Conservation (phyloP, 352 stramenopile genomes). For the Phytophthora tubulina region DNA sequence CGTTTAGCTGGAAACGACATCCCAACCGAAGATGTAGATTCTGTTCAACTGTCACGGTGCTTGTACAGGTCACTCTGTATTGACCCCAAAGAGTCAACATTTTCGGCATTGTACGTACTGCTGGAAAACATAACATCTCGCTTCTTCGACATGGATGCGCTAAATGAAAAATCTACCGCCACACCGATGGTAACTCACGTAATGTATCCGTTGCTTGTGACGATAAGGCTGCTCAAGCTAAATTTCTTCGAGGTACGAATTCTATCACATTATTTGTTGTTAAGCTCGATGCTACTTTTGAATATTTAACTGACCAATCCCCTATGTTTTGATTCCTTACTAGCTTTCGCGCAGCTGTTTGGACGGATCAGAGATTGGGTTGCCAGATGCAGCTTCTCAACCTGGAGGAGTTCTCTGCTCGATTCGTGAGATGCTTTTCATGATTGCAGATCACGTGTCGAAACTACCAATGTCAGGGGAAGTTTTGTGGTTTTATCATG, state of each 20-base stretch:
- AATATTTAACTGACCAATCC: neutral
- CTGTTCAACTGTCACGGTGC: constrained; percentile 84
- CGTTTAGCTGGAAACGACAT: constrained; percentile 80
- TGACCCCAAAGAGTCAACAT: constrained; percentile 79
- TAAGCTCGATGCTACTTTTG: neutral
- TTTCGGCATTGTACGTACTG: constrained; percentile 67
- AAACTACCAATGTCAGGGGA: constrained; percentile 45
- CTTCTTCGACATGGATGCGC: constrained; percentile 36
- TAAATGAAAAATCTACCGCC: constrained; percentile 26
- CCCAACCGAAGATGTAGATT: constrained; percentile 75
- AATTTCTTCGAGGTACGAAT: constrained; percentile 89
- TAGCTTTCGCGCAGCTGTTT: constrained; percentile 81
- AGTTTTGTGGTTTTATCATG: constrained; percentile 74
- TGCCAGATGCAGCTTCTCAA: constrained; percentile 47
- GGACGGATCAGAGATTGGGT: constrained; percentile 63
- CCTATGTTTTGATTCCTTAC: neutral
- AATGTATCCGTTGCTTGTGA: constrained; percentile 80
- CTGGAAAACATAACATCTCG: constrained; percentile 47
- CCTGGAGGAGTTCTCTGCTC: constrained; percentile 56
- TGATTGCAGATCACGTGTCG: constrained; percentile 66
- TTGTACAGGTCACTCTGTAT: constrained; percentile 83
- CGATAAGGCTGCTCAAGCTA: constrained; percentile 80
- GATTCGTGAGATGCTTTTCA: constrained; percentile 78
- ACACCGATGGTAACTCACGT: constrained; percentile 45
- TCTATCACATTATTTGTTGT: neutral